phyloP scores from a whole-genome alignment of 345 rosid genomes.

The Bruguiera sexangula region DNA sequence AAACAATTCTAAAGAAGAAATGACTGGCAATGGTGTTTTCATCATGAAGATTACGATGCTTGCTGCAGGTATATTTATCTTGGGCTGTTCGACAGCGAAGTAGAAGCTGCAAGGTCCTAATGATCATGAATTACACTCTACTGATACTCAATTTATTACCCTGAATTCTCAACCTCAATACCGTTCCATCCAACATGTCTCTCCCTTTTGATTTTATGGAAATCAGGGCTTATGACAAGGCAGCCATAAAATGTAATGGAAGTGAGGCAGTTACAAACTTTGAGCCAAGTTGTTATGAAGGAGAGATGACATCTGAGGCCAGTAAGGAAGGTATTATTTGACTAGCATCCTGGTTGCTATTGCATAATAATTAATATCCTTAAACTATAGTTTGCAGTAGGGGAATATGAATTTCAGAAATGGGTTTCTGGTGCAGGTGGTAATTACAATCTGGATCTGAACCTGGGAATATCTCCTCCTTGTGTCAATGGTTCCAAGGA shows the following conservation, averaged over 20 bases:
- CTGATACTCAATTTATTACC: slow-evolving; percentile 47
- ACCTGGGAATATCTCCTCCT: slow-evolving; percentile 72
- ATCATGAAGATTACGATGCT: slow-evolving; percentile 70
- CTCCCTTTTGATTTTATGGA: slow-evolving; percentile 56
- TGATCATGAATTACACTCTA: slow-evolving; percentile 58
- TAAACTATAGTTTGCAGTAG: slow-evolving; percentile 4
- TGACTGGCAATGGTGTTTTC: slow-evolving; percentile 49
- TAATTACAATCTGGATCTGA: slow-evolving; percentile 61
- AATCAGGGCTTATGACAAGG: slow-evolving; percentile 96
- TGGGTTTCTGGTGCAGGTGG: slow-evolving; percentile 30
- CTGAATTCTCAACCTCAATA: slow-evolving; percentile 46
- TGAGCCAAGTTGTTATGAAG: slow-evolving; percentile 60
- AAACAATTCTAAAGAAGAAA: slow-evolving; percentile 35
- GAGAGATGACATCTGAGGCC: slow-evolving; percentile 48
- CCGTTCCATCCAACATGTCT: slow-evolving; percentile 45
- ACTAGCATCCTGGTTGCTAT: neutral
- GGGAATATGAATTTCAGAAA: slow-evolving; percentile 1
- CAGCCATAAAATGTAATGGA: slow-evolving; percentile 59
- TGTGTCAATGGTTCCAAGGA: slow-evolving; percentile 43
- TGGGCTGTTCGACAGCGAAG: slow-evolving; percentile 97
- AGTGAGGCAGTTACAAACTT: slow-evolving; percentile 34
- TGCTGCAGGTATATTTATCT: slow-evolving; percentile 99
- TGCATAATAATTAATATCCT: neutral
- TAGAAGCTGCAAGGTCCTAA: slow-evolving; percentile 98
- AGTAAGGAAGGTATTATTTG: slow-evolving; percentile 48